Evolutionary conservation across 176 grass and related monocot genomes (phyloP).

Genomic region (Eleusine indica): DNA sequence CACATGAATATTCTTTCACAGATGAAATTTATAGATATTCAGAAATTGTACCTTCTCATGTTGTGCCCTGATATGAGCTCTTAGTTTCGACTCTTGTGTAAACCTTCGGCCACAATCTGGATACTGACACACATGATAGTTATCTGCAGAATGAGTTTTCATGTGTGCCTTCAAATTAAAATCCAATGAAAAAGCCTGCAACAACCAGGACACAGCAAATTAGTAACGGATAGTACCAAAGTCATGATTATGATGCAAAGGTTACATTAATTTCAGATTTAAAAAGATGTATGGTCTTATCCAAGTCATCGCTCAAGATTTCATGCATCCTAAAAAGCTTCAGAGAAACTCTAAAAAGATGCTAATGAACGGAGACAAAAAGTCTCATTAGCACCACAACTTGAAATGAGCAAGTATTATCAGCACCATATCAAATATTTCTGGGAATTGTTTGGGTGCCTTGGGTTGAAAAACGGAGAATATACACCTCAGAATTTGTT

Average conservation of each 20-base stretch:
- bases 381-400: background rate
- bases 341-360: background rate
- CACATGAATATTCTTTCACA: background rate
- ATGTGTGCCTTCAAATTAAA: constrained; percentile 96
- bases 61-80: constrained; percentile 77
- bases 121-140: constrained; percentile 85
- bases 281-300: background rate
- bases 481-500: background rate
- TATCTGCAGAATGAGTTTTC: constrained; percentile 89
- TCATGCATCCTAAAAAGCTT: background rate
- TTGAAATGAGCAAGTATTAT: background rate
- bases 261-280: background rate
- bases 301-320: background rate
- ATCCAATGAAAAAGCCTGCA: constrained; percentile 96
- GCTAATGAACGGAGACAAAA: background rate
- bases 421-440: background rate
- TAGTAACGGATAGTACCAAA: background rate
- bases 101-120: constrained; percentile 86
- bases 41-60: constrained; percentile 75
- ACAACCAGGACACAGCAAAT: constrained; percentile 32
- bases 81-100: constrained; percentile 89
- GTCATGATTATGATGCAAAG: background rate
- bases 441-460: background rate
- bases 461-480: background rate
- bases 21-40: background rate